A percentile compares a stretch with the other conserved stretches of the same genome.
Evolutionary conservation across 208 protist species (phyloP).

Genomic region (Lotmaria passim): DNA sequence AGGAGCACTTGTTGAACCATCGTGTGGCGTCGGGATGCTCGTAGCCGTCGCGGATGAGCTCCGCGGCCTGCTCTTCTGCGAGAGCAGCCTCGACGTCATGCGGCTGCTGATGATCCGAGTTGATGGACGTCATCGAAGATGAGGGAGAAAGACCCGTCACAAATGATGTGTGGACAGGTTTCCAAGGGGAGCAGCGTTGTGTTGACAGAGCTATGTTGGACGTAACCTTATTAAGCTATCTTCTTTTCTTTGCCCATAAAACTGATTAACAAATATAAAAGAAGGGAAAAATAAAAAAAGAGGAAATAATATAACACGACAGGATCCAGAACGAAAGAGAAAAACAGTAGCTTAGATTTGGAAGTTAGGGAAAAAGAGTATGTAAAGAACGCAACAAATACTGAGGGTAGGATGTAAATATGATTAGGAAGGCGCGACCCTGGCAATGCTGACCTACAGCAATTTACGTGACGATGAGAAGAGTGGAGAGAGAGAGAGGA

Average conservation of each 20-base stretch:
- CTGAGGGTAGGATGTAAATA: too few relatives aligned
- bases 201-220: not conserved
- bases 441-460: not conserved
- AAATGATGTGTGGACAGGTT: constrained; percentile 8
- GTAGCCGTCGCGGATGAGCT: not conserved
- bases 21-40: constrained; percentile 15
- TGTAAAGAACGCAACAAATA: not conserved
- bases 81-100: not conserved
- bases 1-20: constrained; percentile 23
- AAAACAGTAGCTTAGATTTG: not conserved
- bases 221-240: not conserved
- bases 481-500: too few relatives aligned
- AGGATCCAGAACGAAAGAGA: not conserved
- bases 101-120: not conserved
- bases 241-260: not conserved
- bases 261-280: not conserved
- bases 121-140: constrained; percentile 8
- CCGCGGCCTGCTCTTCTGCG: not conserved
- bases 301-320: not conserved
- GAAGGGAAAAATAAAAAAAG: not conserved
- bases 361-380: not conserved
- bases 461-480: too few relatives aligned
- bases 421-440: not conserved
- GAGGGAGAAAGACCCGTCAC: constrained; percentile 9
- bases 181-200: not conserved